Evolutionary conservation across 2,329 filamentous ascomycete genomes (phyloP), one percentile per base, ranked within the genome.

Genomic region (Cryphonectria nitschkei): DNA sequence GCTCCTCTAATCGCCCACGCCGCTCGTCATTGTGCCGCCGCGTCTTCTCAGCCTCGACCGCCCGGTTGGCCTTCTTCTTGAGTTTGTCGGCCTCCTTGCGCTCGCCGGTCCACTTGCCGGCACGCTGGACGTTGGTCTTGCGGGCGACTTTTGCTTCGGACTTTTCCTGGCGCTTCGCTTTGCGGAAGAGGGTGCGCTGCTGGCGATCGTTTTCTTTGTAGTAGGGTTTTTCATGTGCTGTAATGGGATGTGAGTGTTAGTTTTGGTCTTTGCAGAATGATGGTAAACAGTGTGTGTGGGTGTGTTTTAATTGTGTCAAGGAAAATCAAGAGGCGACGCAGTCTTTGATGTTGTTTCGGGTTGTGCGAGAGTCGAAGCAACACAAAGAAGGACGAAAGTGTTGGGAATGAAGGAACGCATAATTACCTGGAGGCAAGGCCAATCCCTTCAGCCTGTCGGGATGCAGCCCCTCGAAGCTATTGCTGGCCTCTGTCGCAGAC

Each of bases 101-200:
- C 70, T 72, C 68, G 58, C 26, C 70, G 1, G 64, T 41, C 66
- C 66, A 64, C 52, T 68, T 70, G 14, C 60, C 60, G 22, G 65
- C 58, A 54, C 50, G 68, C 71, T 62, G 77, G 75, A n/a, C 74
- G 69, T 37, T 71, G 69, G n/a, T 46, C 65, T 68, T 74, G 65
- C 78, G 69, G 66, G 52, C 67, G 77, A 78, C 75, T 80, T 81
- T 52, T 77, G 77, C 75, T 79, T 82, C 75, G 80, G 82, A 32
- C 73, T 76, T 75, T 77, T 78, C 75, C 77, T 78, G 56, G 75
- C 73, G 68, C 39, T 81, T 81, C 46, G 73, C 72, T 73, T 83
- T 82, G 70, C 80, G 80, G 32, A 79, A 79, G 62, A 76, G 76
- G 76, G 82, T 83, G 67, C 77, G 76, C 54, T 68, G 60, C 50